These are phyloP conservation scores for Arabidopsis lyrata DNA, from an alignment of 441 rosid genomes.

Conservation along the genomic window DNA sequence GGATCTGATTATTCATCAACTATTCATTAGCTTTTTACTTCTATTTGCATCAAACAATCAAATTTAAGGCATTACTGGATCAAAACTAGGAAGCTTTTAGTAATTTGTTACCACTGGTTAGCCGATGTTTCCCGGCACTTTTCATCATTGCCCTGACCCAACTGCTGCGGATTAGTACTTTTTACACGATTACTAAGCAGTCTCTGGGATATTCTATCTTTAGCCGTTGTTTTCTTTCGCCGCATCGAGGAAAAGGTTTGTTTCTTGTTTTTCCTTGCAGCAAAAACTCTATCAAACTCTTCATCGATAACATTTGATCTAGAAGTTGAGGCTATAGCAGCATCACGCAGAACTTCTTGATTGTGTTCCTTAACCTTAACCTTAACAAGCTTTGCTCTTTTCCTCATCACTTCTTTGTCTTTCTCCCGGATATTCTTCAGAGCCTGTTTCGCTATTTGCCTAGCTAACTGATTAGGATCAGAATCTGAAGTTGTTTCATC, in stretches of 20 bases:
- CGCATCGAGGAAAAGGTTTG: slow-evolving; percentile 68
- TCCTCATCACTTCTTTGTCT: slow-evolving; percentile 64
- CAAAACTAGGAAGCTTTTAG: background rate
- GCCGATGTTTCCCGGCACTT: slow-evolving; percentile 75
- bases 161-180: slow-evolving; percentile 59
- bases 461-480: slow-evolving; percentile 52
- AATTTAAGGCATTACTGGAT: background rate
- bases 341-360: slow-evolving; percentile 71
- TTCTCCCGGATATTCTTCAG: slow-evolving; percentile 69
- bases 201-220: slow-evolving; percentile 69
- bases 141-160: slow-evolving; percentile 63
- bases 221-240: slow-evolving; percentile 68
- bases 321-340: slow-evolving; percentile 83
- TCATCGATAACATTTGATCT: slow-evolving; percentile 59
- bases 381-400: slow-evolving; percentile 78
- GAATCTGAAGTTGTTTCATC: slow-evolving; percentile 45
- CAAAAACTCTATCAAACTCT: slow-evolving; percentile 45
- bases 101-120: slow-evolving; percentile 73
- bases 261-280: slow-evolving; percentile 56
- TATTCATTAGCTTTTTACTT: background rate
- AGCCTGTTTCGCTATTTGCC: slow-evolving; percentile 78
- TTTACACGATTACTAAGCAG: slow-evolving; percentile 56
- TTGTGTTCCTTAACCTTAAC: slow-evolving; percentile 70
- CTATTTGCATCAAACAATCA: slow-evolving; percentile 20
- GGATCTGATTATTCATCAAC: slow-evolving; percentile 4